Evolutionary conservation across 2,329 filamentous ascomycete species (phyloP), one percentile per base, ranked within the genome.

Genomic region (Phaeophleospora eucalypticola): DNA sequence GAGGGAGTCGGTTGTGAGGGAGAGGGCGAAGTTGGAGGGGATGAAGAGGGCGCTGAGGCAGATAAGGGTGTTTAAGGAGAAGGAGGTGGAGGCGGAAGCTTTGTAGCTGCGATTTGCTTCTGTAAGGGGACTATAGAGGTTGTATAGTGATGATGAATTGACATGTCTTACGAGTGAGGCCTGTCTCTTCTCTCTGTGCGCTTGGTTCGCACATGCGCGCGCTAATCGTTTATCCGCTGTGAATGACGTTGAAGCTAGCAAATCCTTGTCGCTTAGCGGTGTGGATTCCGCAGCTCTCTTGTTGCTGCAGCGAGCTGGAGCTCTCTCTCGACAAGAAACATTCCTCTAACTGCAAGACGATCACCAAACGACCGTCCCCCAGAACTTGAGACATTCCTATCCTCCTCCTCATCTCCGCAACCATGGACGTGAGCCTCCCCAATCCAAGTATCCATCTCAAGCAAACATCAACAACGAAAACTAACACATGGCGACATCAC

Each of bases 31-130:
- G 56, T 71, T 95, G 54, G 88, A 89, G 57, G 83, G 86, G 16
- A 84, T 98, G 76, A 80, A 79, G 70, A 77, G 91, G 54, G 89
- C 89, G 7, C 68, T 96, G 57, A 79, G 89, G 54, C 82, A 77
- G 43, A 40, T 46, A 20, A 43, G 35, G 12, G 46, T 42, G 32
- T 38, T 41, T 36, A 37, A 35, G 10, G 4, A 19, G 16, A 14
- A 8, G 32, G 8, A 18, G 29, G 20, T 14, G 4, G 40, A 42
- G 20, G 37, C 19, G 9, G 7, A 24, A 19, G 36, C 8, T 18
- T 38, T 29, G 24, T 12, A n/a, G 27, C 27, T n/a, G n/a, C 27
- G n/a, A 32, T 32, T n/a, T n/a, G n/a, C n/a, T n/a, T n/a, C n/a
- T n/a, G n/a, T n/a, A n/a, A n/a, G n/a, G n/a, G n/a, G n/a, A n/a